phyloP scores from a whole-genome alignment of 345 rosid species.

The Laguncularia racemosa region DNA sequence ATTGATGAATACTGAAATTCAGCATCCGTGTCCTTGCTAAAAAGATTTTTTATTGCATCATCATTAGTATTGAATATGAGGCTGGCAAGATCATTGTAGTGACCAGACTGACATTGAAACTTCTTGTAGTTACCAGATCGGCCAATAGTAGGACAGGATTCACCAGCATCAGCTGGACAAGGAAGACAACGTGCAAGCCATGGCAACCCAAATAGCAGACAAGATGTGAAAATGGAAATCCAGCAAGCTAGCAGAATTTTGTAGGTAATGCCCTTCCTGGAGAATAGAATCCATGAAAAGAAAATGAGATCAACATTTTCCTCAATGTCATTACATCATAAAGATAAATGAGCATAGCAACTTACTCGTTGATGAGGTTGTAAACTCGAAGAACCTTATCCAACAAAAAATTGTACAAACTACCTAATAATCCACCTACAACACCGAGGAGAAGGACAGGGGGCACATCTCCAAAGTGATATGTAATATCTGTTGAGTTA shows the following conservation, averaged over 20 bases:
- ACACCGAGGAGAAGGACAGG: slow-evolving; percentile 74
- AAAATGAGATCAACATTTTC: slow-evolving; percentile 2
- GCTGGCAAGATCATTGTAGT: slow-evolving; percentile 93
- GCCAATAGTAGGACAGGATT: slow-evolving; percentile 89
- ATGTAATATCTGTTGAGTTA: slow-evolving; percentile 54
- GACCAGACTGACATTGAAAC: slow-evolving; percentile 71
- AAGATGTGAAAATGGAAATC: slow-evolving; percentile 71
- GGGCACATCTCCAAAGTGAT: slow-evolving; percentile 71
- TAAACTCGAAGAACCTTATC: slow-evolving; percentile 66
- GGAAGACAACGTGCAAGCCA: slow-evolving; percentile 76
- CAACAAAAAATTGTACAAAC: slow-evolving; percentile 63
- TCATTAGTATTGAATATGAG: slow-evolving; percentile 92
- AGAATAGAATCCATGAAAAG: slow-evolving; percentile 13
- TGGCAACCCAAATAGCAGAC: slow-evolving; percentile 89
- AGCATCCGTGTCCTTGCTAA: slow-evolving; percentile 69
- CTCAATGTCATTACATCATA: background rate
- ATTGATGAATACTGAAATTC: slow-evolving; percentile 70
- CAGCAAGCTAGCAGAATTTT: slow-evolving; percentile 56
- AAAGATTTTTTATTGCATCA: slow-evolving; percentile 84
- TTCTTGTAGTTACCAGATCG: slow-evolving; percentile 94
- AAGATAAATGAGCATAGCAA: slow-evolving; percentile 1
- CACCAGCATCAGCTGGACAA: slow-evolving; percentile 60
- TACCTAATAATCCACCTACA: slow-evolving; percentile 83
- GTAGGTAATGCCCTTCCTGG: slow-evolving; percentile 57
- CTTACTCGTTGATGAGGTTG: slow-evolving; percentile 72